Conservation (phyloP, 116 monocot species). For the Dioscorea cayenensis region DNA sequence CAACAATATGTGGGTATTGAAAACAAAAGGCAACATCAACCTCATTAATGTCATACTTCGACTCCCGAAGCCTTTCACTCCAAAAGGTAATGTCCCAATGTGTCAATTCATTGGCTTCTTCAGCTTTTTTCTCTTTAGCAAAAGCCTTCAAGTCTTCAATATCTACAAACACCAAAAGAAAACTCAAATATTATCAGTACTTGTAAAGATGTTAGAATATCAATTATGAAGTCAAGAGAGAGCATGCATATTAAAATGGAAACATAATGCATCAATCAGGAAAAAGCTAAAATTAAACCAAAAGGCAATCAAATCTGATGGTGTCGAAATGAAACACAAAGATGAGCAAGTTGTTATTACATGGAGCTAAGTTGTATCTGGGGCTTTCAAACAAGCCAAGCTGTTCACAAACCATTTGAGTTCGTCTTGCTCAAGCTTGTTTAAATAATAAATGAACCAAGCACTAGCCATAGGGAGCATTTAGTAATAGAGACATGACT, state of each 20-base stretch:
- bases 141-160: constrained; percentile 85
- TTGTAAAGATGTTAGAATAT: not conserved
- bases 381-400: no score
- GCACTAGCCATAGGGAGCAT: no score
- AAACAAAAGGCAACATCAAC: constrained; percentile 16
- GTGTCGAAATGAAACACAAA: no score
- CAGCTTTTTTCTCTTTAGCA: constrained; percentile 61
- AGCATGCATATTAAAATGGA: not conserved
- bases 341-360: no score
- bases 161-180: constrained; percentile 37
- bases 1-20: not conserved
- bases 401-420: no score
- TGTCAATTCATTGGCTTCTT: constrained; percentile 66
- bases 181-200: not conserved
- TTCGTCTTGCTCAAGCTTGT: no score
- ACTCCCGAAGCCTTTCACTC: constrained; percentile 82
- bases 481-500: no score
- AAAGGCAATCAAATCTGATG: not conserved
- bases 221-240: not conserved
- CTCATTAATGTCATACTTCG: constrained; percentile 96
- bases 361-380: no score
- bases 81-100: constrained; percentile 92
- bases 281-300: not conserved
- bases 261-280: not conserved
- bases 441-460: no score